A percentile compares a stretch with the other conserved stretches of the same genome.
Conservation (phyloP, 1,284 basidiomycete species). For the Porphyrellus sp. region DNA sequence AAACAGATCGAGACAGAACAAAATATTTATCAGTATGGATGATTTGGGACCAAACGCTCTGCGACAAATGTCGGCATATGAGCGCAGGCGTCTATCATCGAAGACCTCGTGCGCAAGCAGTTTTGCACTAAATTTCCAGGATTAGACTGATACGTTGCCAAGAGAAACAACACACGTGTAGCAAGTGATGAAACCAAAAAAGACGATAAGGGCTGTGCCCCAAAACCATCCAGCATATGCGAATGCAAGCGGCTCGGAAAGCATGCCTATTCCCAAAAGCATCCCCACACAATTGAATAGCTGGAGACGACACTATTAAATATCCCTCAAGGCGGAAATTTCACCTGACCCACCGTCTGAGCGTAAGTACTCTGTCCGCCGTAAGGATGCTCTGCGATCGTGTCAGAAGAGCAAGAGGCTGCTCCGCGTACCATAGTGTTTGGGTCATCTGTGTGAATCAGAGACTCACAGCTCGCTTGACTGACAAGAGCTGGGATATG, state of each 20-base stretch:
- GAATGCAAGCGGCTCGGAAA: conserved; percentile 87
- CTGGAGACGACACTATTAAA: conserved; percentile 37
- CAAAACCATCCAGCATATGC: conserved; percentile 84
- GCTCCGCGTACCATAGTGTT: not conserved
- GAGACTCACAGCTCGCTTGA: not conserved
- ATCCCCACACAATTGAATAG: conserved; percentile 91
- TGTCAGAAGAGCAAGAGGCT: conserved; percentile 3
- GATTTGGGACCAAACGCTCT: conserved; percentile 81
- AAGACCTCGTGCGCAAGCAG: conserved; percentile 76
- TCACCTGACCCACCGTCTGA: conserved; percentile 65
- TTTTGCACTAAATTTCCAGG: conserved; percentile 62
- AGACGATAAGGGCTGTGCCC: conserved; percentile 71
- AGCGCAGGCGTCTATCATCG: conserved; percentile 65
- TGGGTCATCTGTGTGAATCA: not conserved
- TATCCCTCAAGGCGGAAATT: not conserved
- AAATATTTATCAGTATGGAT: conserved; percentile 60
- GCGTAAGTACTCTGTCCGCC: conserved; percentile 73
- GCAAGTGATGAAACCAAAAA: conserved; percentile 79
- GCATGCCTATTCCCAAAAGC: conserved; percentile 84
- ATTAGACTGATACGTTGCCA: conserved; percentile 3
- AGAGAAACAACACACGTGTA: conserved; percentile 66
- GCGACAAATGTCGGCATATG: conserved; percentile 86
- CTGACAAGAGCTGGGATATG: not conserved
- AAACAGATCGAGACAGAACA: conserved; percentile 87
- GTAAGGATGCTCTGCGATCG: conserved; percentile 33